These are phyloP conservation scores for Populus nigra DNA, from an alignment of 345 rosid species.

Conservation along the genomic window DNA sequence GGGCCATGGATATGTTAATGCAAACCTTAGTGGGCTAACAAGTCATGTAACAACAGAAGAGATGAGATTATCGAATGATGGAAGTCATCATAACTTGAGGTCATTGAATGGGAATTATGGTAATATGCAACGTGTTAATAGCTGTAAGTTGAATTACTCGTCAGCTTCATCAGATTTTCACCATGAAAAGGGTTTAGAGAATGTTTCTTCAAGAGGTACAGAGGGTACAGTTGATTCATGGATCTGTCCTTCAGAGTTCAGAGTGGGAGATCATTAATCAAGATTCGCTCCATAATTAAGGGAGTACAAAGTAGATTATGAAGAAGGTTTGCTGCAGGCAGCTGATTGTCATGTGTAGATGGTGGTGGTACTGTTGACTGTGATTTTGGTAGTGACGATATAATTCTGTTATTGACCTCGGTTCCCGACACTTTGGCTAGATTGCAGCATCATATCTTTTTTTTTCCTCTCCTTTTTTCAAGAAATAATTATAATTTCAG, in stretches of 20 bases:
- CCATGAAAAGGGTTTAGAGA: conserved; percentile 48
- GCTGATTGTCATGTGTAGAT: not conserved
- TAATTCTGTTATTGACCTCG: conserved; percentile 3
- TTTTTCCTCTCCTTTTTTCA: not conserved
- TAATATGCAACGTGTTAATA: conserved; percentile 24
- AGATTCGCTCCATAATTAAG: not conserved
- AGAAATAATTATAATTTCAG: conserved; percentile 15
- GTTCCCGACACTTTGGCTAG: not conserved
- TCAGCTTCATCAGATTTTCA: conserved; percentile 51
- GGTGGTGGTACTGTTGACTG: not conserved
- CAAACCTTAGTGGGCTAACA: conserved; percentile 21
- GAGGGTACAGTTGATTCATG: conserved; percentile 65
- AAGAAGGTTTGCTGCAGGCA: not conserved
- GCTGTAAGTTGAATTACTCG: conserved; percentile 44
- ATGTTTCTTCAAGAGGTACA: conserved; percentile 41
- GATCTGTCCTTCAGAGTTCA: conserved; percentile 51
- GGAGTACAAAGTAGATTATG: not conserved
- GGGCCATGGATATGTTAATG: conserved; percentile 29
- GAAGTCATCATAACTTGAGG: conserved; percentile 24
- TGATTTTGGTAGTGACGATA: not conserved
- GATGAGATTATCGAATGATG: not conserved
- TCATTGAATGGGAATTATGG: conserved; percentile 26
- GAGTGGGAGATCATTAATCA: conserved; percentile 27
- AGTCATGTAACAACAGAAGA: conserved; percentile 6
- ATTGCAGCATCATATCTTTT: conserved; percentile 2